These are phyloP conservation scores for Coemansia sp. DNA, from an alignment of 192 early-diverging fungal species.

Conservation along the genomic window DNA sequence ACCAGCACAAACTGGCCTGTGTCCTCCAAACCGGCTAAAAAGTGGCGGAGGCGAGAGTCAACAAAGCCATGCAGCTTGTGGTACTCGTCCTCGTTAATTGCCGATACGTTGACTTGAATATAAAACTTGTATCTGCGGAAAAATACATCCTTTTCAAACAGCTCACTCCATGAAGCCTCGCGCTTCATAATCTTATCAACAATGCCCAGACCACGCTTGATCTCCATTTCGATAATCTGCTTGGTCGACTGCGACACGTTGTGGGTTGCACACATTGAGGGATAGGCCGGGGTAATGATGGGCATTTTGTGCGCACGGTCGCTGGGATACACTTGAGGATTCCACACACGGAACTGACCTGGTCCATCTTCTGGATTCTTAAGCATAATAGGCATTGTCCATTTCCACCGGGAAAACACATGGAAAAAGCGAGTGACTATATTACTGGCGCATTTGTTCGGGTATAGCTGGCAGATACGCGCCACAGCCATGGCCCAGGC, in stretches of 20 bases:
- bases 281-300: slow-evolving; percentile 98
- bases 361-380: slow-evolving; percentile 86
- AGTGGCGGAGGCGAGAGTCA: slow-evolving; percentile 86
- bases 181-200: slow-evolving; percentile 74
- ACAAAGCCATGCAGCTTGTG: slow-evolving; percentile 85
- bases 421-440: slow-evolving; percentile 89
- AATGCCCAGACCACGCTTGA: slow-evolving; percentile 74
- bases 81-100: slow-evolving; percentile 69
- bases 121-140: slow-evolving; percentile 86
- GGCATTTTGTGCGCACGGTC: slow-evolving; percentile 91
- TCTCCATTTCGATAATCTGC: slow-evolving; percentile 79
- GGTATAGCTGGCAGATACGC: slow-evolving; percentile 92
- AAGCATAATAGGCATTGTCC: slow-evolving; percentile 91
- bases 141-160: slow-evolving; percentile 89
- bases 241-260: slow-evolving; percentile 90
- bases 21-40: slow-evolving; percentile 79
- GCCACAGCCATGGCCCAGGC: slow-evolving; percentile 98
- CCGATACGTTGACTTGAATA: slow-evolving; percentile 81
- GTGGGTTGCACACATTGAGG: slow-evolving; percentile 97
- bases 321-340: slow-evolving; percentile 79
- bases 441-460: slow-evolving; percentile 83
- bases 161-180: slow-evolving; percentile 70
- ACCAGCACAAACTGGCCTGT: slow-evolving; percentile 70
- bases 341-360: slow-evolving; percentile 88
- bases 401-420: slow-evolving; percentile 85